Evolutionary conservation across 768 basidiomycete genomes (phyloP).

Genomic region (Epithele typhae): DNA sequence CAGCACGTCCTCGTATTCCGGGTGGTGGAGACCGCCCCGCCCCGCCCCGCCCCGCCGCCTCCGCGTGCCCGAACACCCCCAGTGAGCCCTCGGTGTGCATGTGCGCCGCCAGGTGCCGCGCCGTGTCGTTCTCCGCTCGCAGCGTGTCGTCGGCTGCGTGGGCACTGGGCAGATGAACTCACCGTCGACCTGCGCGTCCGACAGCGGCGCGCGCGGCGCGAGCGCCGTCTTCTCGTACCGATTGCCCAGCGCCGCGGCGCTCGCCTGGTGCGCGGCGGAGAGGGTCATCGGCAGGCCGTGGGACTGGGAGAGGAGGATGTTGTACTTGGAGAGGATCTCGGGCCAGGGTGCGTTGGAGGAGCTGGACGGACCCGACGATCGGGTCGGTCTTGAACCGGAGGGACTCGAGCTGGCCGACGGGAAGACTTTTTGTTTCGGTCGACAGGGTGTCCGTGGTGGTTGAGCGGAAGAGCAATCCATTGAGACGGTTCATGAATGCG

Average conservation of each 20-base stretch:
- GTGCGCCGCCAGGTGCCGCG: conserved; percentile 62
- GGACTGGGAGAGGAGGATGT: conserved; percentile 76
- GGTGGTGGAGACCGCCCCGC: conserved; percentile 21
- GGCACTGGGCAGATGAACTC: conserved; percentile 71
- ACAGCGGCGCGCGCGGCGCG: conserved; percentile 44
- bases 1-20: conserved; percentile 54
- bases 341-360: conserved; percentile 72
- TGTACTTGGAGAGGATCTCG: conserved; percentile 83
- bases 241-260: conserved; percentile 30
- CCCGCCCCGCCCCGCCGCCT: conserved; percentile 19
- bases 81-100: conserved; percentile 38
- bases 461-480: no score
- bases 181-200: conserved; percentile 67
- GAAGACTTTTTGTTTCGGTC: conserved; percentile 37
- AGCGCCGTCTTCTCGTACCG: conserved; percentile 63
- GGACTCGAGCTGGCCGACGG: conserved; percentile 70
- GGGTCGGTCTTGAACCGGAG: conserved; percentile 73
- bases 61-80: conserved; percentile 29
- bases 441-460: no score
- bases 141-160: conserved; percentile 79
- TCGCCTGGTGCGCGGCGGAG: conserved; percentile 27
- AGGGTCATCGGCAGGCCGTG: conserved; percentile 71
- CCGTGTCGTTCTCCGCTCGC: conserved; percentile 64
- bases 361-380: conserved; percentile 72
- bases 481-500: no score